A percentile compares a stretch with the other conserved stretches of the same genome.
Conservation (phyloP, 805 yeast genomes). For the Candida sphagnicola region DNA sequence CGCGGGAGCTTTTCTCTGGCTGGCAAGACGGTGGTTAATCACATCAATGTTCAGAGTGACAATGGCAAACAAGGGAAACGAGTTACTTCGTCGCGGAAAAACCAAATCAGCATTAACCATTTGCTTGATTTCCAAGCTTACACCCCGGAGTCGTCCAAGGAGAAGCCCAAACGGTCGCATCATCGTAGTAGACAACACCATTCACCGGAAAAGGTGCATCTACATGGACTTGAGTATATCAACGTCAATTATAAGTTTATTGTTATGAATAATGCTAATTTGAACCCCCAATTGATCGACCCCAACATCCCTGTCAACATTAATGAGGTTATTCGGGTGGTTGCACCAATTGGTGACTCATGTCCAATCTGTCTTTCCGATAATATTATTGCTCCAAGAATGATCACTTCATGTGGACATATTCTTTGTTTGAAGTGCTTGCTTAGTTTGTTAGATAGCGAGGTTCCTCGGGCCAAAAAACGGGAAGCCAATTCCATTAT, state of each 20-base stretch:
- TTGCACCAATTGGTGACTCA: slow-evolving; percentile 71
- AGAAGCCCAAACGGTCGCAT: neutral
- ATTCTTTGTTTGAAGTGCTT: slow-evolving; percentile 82
- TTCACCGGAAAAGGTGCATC: slow-evolving; percentile 31
- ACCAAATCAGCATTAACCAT: slow-evolving; percentile 46
- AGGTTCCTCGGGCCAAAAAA: slow-evolving; percentile 35
- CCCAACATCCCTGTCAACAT: slow-evolving; percentile 73
- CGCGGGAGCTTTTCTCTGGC: neutral
- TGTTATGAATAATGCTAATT: slow-evolving; percentile 60
- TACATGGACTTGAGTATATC: slow-evolving; percentile 65
- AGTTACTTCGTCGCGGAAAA: slow-evolving; percentile 6
- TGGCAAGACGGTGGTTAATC: too few relatives aligned
- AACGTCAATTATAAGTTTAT: slow-evolving; percentile 84
- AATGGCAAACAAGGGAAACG: slow-evolving; percentile 11
- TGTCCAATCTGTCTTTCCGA: slow-evolving; percentile 93
- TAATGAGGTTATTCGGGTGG: slow-evolving; percentile 60
- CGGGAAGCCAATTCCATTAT: slow-evolving; percentile 31
- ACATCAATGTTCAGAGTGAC: too few relatives aligned
- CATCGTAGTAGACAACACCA: slow-evolving; percentile 7
- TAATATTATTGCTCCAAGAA: slow-evolving; percentile 85
- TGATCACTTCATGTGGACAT: slow-evolving; percentile 91
- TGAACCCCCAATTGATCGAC: slow-evolving; percentile 56
- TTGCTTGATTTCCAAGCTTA: slow-evolving; percentile 53
- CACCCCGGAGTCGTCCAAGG: slow-evolving; percentile 1
- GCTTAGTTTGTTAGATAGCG: slow-evolving; percentile 62